Conservation (phyloP, 306 rosid species). For the Lupinus albus region DNA sequence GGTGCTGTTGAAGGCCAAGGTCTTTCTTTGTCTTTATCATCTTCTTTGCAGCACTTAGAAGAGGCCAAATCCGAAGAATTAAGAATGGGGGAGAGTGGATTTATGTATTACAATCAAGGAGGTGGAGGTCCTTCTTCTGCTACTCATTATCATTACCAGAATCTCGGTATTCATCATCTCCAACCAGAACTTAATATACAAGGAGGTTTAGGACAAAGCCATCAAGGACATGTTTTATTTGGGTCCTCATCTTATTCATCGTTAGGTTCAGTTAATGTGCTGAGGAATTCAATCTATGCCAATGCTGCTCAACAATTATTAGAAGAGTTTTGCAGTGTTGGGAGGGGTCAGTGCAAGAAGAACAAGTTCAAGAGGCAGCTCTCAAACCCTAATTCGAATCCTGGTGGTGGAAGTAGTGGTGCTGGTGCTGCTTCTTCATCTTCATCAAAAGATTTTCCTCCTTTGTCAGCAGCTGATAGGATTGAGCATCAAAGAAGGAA, state of each 20-base stretch:
- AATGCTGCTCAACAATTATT: constrained; percentile 76
- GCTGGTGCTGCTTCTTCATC: constrained; percentile 53
- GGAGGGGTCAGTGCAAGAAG: constrained; percentile 81
- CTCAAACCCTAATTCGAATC: constrained; percentile 74
- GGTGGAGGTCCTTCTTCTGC: constrained; percentile 45
- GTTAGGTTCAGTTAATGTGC: constrained; percentile 62
- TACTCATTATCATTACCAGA: constrained; percentile 49
- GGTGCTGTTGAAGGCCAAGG: constrained; percentile 69
- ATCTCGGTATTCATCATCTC: constrained; percentile 25
- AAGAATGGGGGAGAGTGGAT: constrained; percentile 55
- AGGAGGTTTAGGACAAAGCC: constrained; percentile 42
- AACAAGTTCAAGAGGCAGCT: constrained; percentile 59
- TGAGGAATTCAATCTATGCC: constrained; percentile 73
- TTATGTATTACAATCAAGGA: constrained; percentile 54
- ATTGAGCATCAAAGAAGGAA: constrained; percentile 87
- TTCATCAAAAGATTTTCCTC: constrained; percentile 61
- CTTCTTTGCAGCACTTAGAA: constrained; percentile 66
- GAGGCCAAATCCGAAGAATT: constrained; percentile 66
- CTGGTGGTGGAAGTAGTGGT: constrained; percentile 38
- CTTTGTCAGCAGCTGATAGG: constrained; percentile 79
- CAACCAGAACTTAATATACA: constrained; percentile 50
- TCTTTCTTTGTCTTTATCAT: constrained; percentile 62
- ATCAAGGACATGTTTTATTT: constrained; percentile 54
- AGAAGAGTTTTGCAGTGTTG: constrained; percentile 88
- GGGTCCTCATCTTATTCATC: constrained; percentile 48